Percentiles rank a stretch among this genome's conserved stretches.
phyloP scores from a whole-genome alignment of 2,329 filamentous ascomycete genomes.

The Colletotrichum shisoi region DNA sequence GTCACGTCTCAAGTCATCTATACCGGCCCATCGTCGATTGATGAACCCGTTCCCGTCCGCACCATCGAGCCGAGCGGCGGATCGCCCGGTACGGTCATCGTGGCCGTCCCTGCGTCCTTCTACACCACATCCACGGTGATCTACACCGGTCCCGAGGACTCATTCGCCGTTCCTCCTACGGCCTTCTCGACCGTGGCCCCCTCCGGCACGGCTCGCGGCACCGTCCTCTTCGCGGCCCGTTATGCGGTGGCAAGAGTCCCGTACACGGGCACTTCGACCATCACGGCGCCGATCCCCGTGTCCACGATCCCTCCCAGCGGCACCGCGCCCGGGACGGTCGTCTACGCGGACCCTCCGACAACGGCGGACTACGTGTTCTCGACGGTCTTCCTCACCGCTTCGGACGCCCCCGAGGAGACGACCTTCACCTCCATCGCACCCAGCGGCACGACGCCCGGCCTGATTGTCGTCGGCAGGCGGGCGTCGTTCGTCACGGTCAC shows the following conservation, averaged over 20 bases:
- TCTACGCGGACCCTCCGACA: slow-evolving; percentile 11
- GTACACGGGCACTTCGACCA: slow-evolving; percentile 6
- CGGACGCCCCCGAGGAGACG: slow-evolving; percentile 7
- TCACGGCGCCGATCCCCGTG: slow-evolving; percentile 15
- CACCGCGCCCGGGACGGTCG: slow-evolving; percentile 25
- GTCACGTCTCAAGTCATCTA: slow-evolving; percentile 8
- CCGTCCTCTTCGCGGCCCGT: slow-evolving; percentile 12
- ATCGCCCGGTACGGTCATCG: background rate
- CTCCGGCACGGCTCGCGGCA: background rate
- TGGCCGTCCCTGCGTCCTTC: slow-evolving; percentile 10
- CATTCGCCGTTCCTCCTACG: slow-evolving; percentile 4
- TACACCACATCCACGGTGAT: slow-evolving; percentile 13
- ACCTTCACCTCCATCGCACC: slow-evolving; percentile 22
- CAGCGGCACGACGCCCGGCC: slow-evolving; percentile 17
- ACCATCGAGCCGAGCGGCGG: background rate
- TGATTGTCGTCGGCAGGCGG: slow-evolving; percentile 5
- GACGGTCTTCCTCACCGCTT: slow-evolving; percentile 8
- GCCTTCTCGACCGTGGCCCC: slow-evolving; percentile 8
- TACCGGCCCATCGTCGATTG: background rate
- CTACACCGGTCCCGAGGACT: background rate
- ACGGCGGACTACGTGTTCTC: slow-evolving; percentile 19
- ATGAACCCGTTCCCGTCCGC: background rate
- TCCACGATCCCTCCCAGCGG: slow-evolving; percentile 30
- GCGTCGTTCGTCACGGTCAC: background rate
- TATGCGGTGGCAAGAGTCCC: slow-evolving; percentile 10